These are phyloP conservation scores for Cyberlindnera americana DNA, from an alignment of 805 yeast genomes.

Conservation along the genomic window DNA sequence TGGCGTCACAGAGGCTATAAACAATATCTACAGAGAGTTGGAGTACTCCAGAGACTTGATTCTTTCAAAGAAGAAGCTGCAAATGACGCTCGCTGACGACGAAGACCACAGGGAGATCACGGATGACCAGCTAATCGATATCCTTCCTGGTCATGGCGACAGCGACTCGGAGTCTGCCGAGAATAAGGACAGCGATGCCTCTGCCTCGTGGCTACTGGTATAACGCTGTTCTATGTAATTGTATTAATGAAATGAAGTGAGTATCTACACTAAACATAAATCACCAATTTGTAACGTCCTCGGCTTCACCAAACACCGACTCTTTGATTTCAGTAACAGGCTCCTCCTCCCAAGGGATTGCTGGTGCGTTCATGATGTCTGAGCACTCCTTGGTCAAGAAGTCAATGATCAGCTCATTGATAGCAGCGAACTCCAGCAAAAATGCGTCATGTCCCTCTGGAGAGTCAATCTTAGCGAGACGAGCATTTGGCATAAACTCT, in stretches of 20 bases:
- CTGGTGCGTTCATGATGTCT: constrained; percentile 50
- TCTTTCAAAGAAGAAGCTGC: constrained; percentile 37
- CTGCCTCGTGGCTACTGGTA: constrained; percentile 22
- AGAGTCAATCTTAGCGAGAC: constrained; percentile 70
- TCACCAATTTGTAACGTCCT: constrained; percentile 89
- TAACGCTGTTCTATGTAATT: constrained; percentile 4
- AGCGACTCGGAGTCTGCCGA: constrained; percentile 3
- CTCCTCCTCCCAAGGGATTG: constrained; percentile 41
- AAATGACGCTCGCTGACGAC: constrained; percentile 9
- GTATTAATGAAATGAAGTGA: background rate
- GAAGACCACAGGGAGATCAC: constrained; percentile 13
- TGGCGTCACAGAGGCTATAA: constrained; percentile 78
- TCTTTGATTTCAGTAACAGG: constrained; percentile 45
- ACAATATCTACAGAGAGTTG: constrained; percentile 71
- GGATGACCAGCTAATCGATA: background rate
- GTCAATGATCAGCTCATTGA: constrained; percentile 64
- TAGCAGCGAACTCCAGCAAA: constrained; percentile 79
- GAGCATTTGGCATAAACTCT: constrained; percentile 64
- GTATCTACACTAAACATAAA: background rate
- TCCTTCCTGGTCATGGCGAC: constrained; percentile 7
- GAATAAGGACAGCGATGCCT: constrained; percentile 10
- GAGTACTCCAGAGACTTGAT: constrained; percentile 69
- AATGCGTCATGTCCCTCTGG: constrained; percentile 99
- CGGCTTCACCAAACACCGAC: constrained; percentile 90
- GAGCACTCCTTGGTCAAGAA: constrained; percentile 59